Conservation (phyloP, 1,139 yeast genomes). For the Blastobotrys persicus region DNA sequence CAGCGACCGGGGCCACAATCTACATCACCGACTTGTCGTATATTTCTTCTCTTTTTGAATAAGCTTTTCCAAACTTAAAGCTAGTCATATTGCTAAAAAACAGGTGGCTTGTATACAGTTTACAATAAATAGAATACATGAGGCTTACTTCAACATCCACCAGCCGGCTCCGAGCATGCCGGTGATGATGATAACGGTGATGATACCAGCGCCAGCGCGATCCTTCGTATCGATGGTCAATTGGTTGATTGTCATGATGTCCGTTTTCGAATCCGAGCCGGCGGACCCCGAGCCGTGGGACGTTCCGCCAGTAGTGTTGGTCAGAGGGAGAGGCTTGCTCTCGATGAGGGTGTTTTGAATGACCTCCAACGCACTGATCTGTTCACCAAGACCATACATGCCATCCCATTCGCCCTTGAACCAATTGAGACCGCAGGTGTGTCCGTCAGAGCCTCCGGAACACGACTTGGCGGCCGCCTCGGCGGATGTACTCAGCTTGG, state of each 20-base stretch:
- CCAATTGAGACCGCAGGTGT: conserved; percentile 91
- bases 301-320: conserved; percentile 50
- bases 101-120: background rate
- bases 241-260: conserved; percentile 24
- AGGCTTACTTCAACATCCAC: conserved; percentile 55
- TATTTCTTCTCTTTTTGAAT: background rate
- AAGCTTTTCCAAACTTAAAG: too few relatives aligned
- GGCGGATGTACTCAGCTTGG: conserved; percentile 60
- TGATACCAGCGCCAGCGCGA: conserved; percentile 82
- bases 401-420: conserved; percentile 68
- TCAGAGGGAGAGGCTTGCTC: conserved; percentile 43
- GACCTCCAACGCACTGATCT: conserved; percentile 80
- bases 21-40: background rate
- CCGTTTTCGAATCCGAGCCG: conserved; percentile 32
- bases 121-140: conserved; percentile 4
- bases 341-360: conserved; percentile 50
- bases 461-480: conserved; percentile 79
- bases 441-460: conserved; percentile 82
- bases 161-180: conserved; percentile 62
- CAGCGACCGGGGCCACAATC: background rate
- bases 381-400: conserved; percentile 84
- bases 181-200: conserved; percentile 69
- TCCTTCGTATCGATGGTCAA: conserved; percentile 49
- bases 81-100: too few relatives aligned
- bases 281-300: conserved; percentile 40